Evolutionary conservation across 2,329 filamentous ascomycete species (phyloP), one percentile per base, ranked within the genome.

Genomic region (Colletotrichum cordylinicola): DNA sequence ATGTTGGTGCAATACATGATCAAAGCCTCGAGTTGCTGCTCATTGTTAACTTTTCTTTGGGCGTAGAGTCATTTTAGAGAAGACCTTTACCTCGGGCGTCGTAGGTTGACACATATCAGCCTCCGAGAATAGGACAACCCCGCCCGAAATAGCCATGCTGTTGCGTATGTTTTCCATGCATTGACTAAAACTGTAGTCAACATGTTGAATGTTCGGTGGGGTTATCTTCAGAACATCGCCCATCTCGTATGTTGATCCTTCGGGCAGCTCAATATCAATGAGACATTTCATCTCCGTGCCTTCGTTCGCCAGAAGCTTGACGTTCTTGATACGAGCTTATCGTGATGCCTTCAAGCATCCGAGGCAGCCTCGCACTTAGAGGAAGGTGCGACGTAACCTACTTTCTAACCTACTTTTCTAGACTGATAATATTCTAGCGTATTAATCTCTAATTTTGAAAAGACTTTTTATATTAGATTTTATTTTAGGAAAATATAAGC

Each of bases 241-340:
- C 6, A 13, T 13, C 8, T 52, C 43, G n/a, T 52, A 52, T 7
- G 43, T 52, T 8, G 43, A 52, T 52, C 43, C 43, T 21, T 52
- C 2, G 43, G 43, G 43, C 43, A 52, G n/a, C 43, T 52, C 43
- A 52, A 52, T 10, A 52, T 52, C 43, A 24, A 52, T 52, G 6
- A 10, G 43, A 52, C 4, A 52, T 0, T 1, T 52, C n/a, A 0
- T 4, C n/a, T 21, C 3, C 10, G 0, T 0, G 12, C 12, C n/a
- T 7, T 3, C 2, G n/a, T 0, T 24, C 0, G n/a, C n/a, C n/a
- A 52, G n/a, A 52, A 52, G n/a, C 43, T 21, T 13, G 1, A 52
- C 43, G 0, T 52, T 2, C 2, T 52, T 24, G 6, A 52, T 6
- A 52, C n/a, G n/a, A 21, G 43, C 43, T 13, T 52, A n/a, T n/a